These are phyloP conservation scores for Borovskyia barvae DNA, from an alignment of 208 protist species.

Conservation along the genomic window DNA sequence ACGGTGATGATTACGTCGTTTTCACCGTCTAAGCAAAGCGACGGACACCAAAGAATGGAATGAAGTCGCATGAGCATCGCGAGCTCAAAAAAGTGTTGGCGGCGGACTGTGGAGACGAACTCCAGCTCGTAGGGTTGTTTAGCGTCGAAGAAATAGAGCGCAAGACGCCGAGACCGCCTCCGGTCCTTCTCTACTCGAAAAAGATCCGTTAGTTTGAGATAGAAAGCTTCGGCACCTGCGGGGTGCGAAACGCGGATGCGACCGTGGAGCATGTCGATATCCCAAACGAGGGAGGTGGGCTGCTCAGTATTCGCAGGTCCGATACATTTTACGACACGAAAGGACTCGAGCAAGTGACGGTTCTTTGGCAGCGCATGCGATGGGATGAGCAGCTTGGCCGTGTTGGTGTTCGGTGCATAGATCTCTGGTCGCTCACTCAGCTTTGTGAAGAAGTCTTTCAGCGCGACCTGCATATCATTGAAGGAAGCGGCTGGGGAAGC, in stretches of 20 bases:
- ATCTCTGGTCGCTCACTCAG: conserved; percentile 34
- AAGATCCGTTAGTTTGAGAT: conserved; percentile 40
- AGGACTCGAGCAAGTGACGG: conserved; percentile 55
- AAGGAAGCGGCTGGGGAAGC: conserved; percentile 12
- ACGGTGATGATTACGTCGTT: conserved; percentile 62
- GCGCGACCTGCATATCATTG: conserved; percentile 9
- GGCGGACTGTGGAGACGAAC: conserved; percentile 47
- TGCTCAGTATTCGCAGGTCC: conserved; percentile 20
- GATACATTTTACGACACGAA: conserved; percentile 59
- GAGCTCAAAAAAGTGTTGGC: conserved; percentile 75
- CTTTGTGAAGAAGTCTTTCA: conserved; percentile 24
- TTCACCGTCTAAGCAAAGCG: conserved; percentile 53
- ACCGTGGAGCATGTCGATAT: conserved; percentile 53
- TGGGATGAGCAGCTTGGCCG: conserved; percentile 38
- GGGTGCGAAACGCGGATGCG: conserved; percentile 58
- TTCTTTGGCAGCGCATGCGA: conserved; percentile 74
- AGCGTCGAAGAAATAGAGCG: conserved; percentile 71
- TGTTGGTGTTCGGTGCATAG: conserved; percentile 31
- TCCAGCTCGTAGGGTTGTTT: conserved; percentile 70
- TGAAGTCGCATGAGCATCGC: conserved; percentile 54
- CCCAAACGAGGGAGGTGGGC: conserved; percentile 68
- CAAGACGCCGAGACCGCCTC: conserved; percentile 37
- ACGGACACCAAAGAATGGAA: conserved; percentile 76
- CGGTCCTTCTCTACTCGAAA: conserved; percentile 67
- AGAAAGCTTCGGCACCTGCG: conserved; percentile 47